These are phyloP conservation scores for Neonectria coccinea DNA, from an alignment of 2,329 filamentous ascomycete genomes.

Conservation along the genomic window DNA sequence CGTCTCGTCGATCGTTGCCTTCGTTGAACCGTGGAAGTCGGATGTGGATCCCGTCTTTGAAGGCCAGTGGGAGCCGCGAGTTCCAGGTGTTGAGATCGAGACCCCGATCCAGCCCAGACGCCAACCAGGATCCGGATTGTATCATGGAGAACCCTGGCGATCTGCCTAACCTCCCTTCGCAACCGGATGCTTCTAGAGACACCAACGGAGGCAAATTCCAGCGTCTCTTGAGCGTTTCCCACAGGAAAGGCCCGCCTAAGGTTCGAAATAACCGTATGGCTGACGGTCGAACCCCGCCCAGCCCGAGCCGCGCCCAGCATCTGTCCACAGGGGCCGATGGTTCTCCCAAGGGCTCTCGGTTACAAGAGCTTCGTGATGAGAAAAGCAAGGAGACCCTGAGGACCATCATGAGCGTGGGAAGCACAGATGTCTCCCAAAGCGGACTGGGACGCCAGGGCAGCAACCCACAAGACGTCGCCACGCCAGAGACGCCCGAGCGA, in stretches of 20 bases:
- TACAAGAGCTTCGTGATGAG: conserved; percentile 53
- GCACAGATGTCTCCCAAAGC: conserved; percentile 49
- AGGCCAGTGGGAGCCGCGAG: conserved; percentile 35
- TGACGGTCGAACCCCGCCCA: conserved; percentile 45
- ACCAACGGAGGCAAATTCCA: conserved; percentile 31
- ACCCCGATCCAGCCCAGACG: conserved; percentile 22
- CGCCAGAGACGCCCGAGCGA: neutral
- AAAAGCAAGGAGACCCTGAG: conserved; percentile 61
- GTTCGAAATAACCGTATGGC: conserved; percentile 24
- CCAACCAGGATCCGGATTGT: neutral
- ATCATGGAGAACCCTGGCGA: neutral
- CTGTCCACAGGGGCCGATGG: conserved; percentile 12
- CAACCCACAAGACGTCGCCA: conserved; percentile 1
- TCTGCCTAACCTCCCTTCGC: conserved; percentile 4
- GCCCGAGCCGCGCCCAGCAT: conserved; percentile 35
- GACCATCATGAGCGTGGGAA: conserved; percentile 64
- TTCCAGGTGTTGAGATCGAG: conserved; percentile 24
- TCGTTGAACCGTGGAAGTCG: conserved; percentile 28
- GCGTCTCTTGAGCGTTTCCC: conserved; percentile 35
- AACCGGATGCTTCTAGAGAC: neutral
- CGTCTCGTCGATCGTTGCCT: conserved; percentile 31
- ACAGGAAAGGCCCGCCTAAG: conserved; percentile 37
- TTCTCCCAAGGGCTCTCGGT: conserved; percentile 51
- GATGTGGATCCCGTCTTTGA: conserved; percentile 39
- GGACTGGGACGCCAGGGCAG: conserved; percentile 21